Evolutionary conservation across 1,139 yeast genomes (phyloP).

Genomic region (Protomyces macrosporus): DNA sequence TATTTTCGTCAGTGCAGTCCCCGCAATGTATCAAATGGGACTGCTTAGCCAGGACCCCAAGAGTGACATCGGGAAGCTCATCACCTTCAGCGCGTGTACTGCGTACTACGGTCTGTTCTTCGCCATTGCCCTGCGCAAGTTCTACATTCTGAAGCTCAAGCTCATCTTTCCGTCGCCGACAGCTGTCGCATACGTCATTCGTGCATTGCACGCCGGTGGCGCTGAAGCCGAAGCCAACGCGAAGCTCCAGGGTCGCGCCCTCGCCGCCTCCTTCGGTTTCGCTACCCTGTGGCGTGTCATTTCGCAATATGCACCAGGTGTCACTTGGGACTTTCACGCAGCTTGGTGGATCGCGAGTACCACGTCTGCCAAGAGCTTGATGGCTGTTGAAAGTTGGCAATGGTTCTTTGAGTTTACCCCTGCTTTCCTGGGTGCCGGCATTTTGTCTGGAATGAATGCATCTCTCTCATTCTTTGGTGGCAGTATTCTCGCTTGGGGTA

Average conservation of each 20-base stretch:
- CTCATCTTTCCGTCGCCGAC: constrained; percentile 27
- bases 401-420: constrained; percentile 26
- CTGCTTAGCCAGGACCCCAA: constrained; percentile 19
- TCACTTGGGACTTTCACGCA: constrained; percentile 26
- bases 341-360: constrained; percentile 25
- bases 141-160: constrained; percentile 25
- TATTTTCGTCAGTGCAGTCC: constrained; percentile 26
- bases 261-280: constrained; percentile 13
- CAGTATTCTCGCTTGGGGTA: constrained; percentile 25
- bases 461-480: constrained; percentile 28
- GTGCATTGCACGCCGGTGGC: constrained; percentile 27
- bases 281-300: constrained; percentile 20
- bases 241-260: constrained; percentile 11
- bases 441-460: constrained; percentile 26
- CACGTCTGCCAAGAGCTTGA: constrained; percentile 2
- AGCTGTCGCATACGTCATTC: constrained; percentile 26
- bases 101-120: constrained; percentile 28
- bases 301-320: constrained; percentile 25
- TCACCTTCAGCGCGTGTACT: constrained; percentile 25
- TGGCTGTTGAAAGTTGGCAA: constrained; percentile 22
- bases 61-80: constrained; percentile 22
- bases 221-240: constrained; percentile 19
- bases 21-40: constrained; percentile 25
- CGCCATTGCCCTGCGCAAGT: constrained; percentile 26
- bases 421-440: constrained; percentile 28